Conservation (phyloP, 1,284 basidiomycete species). For the Pyrrhoderma noxium region DNA sequence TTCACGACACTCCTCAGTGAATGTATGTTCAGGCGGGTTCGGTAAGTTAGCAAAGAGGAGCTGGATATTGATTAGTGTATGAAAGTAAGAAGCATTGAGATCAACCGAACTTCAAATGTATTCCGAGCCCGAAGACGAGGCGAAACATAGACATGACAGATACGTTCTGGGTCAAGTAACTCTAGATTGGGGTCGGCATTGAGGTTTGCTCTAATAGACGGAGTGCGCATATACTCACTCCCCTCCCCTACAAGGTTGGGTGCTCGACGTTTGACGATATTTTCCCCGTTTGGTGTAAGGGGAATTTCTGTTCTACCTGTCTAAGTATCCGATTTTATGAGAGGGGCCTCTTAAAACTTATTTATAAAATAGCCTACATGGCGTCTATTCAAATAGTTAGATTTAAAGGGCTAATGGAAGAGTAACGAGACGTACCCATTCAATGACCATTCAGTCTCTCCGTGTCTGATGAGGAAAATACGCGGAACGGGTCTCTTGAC, state of each 20-base stretch:
- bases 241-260: constrained; percentile 64
- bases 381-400: constrained; percentile 37
- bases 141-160: constrained; percentile 76
- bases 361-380: constrained; percentile 46
- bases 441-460: constrained; percentile 92
- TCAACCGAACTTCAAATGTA: constrained; percentile 54
- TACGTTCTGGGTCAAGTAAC: constrained; percentile 70
- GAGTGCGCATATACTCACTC: constrained; percentile 43
- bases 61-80: neutral
- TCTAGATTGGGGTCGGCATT: constrained; percentile 36
- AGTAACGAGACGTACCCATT: constrained; percentile 47
- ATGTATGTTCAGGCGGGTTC: constrained; percentile 43
- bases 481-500: constrained; percentile 53
- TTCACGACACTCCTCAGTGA: constrained; percentile 66
- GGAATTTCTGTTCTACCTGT: constrained; percentile 87
- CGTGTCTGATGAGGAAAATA: constrained; percentile 72
- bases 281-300: constrained; percentile 74
- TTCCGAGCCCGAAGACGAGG: constrained; percentile 78
- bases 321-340: constrained; percentile 34
- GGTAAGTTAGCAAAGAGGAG: constrained; percentile 61
- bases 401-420: neutral
- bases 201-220: constrained; percentile 1
- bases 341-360: neutral
- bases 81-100: neutral
- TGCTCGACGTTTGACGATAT: constrained; percentile 62